Base-by-base conservation (phyloP, 306 rosid species). In the Sechiopsis laciniata region DNA sequence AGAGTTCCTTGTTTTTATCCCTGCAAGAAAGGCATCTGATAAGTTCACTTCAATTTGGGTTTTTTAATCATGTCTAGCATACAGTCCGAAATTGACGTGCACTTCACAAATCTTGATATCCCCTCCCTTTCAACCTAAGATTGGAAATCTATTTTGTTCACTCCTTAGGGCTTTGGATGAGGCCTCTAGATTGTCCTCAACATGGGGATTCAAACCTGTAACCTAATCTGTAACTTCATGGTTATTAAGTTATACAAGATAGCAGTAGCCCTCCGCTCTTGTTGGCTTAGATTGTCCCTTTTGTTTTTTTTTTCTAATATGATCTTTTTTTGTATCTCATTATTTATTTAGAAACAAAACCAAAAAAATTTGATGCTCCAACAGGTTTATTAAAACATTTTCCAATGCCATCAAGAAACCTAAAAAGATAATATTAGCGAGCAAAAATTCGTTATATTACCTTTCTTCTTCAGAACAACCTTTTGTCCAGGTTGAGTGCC, bases 391-490 rank as follows among this genome's bases (percentile, higher is more conserved):
- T 55, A 10, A 0, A 16, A 3, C 14, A 15, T 2, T 32, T 32
- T 62, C 22, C 50, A 62, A 62, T 62, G 68, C 21, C 68, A 37
- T 10, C 16, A 17, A 64, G 71, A 64, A 64, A 26, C 9, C 71
- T 64, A 66, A 12, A 42, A 22, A 66, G 19, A 66, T 66, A 53
- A 42, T 65, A 65, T 42, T 32, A 5, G 6, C 3, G 37, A 37
- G 45, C 45, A 37, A 5, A 37, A 37, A 37, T 42, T 46, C 37
- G 37, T 2, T 26, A 51, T 66, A 80, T 75, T 55, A 92, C 97
- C 97, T 90, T 92, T 92, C 92, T 92, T 87, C 85, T 90, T 92
- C 74, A 92, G 81, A 78, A 92, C 95, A 75, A 90, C 96, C 87
- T 90, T 90, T 82, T 90, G 95, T 78, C 96, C 87, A 15, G 90